Conservation (phyloP, 306 rosid species). For the Mimosa pudica region DNA sequence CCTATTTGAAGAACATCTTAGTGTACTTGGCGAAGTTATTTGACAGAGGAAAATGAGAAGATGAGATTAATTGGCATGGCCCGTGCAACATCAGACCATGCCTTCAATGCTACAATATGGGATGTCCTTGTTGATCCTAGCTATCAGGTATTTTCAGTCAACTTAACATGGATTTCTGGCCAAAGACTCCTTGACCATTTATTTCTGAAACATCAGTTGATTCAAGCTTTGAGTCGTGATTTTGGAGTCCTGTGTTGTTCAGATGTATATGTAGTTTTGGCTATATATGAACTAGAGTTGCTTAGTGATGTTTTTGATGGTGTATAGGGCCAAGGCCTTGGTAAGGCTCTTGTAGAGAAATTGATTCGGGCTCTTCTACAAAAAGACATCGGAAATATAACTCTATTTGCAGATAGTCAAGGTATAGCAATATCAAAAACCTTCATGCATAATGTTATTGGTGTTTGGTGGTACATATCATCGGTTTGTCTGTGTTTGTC, state of each 20-base stretch:
- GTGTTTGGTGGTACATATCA: constrained; percentile 3
- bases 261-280: neutral
- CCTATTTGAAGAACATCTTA: constrained; percentile 81
- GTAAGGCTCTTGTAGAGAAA: constrained; percentile 91
- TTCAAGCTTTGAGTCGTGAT: constrained; percentile 10
- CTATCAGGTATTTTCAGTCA: constrained; percentile 67
- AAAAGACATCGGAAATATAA: constrained; percentile 89
- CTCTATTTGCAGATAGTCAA: constrained; percentile 91
- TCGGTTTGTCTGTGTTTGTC: constrained; percentile 8
- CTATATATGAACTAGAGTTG: constrained; percentile 14
- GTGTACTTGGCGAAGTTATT: constrained; percentile 98
- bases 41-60: constrained; percentile 82
- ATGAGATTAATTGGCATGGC: constrained; percentile 95
- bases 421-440: constrained; percentile 49
- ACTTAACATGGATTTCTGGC: constrained; percentile 23
- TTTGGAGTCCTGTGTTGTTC: constrained; percentile 25
- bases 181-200: neutral
- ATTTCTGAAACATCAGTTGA: constrained; percentile 12
- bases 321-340: constrained; percentile 92
- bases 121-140: constrained; percentile 95
- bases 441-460: constrained; percentile 13
- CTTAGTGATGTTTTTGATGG: constrained; percentile 37
- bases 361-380: constrained; percentile 82
- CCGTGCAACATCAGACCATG: constrained; percentile 98
- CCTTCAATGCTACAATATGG: constrained; percentile 98